Percentiles rank a stretch among this genome's conserved stretches.
phyloP scores from a whole-genome alignment of 805 yeast species.

The Hanseniaspora thailandica region DNA sequence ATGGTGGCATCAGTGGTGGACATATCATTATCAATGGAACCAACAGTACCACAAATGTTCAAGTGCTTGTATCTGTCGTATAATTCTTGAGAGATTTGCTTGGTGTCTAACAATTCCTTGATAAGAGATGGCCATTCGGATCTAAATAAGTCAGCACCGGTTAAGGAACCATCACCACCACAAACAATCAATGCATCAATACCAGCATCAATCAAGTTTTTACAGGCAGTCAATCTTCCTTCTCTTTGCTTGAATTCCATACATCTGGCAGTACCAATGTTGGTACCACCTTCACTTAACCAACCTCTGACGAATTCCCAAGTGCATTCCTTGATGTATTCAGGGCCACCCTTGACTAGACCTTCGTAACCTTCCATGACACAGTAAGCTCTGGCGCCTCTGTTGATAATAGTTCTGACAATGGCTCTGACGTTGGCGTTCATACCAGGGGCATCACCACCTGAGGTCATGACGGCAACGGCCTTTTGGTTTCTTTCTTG shows the following conservation, averaged over 20 bases:
- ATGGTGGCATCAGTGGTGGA: slow-evolving; percentile 74
- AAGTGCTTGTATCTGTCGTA: slow-evolving; percentile 41
- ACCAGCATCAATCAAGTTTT: slow-evolving; percentile 56
- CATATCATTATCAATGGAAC: slow-evolving; percentile 80
- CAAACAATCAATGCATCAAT: slow-evolving; percentile 70
- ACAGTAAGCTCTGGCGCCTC: slow-evolving; percentile 55
- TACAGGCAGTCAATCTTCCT: slow-evolving; percentile 54
- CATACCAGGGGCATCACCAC: slow-evolving; percentile 79
- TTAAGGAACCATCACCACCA: slow-evolving; percentile 76
- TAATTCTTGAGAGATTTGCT: slow-evolving; percentile 38
- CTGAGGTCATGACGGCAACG: slow-evolving; percentile 70
- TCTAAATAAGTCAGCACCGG: slow-evolving; percentile 71
- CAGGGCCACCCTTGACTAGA: slow-evolving; percentile 50
- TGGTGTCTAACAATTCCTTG: slow-evolving; percentile 39
- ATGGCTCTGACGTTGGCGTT: slow-evolving; percentile 66
- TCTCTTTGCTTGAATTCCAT: slow-evolving; percentile 52
- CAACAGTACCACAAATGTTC: slow-evolving; percentile 64
- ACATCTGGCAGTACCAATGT: slow-evolving; percentile 69
- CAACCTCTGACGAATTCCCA: slow-evolving; percentile 70
- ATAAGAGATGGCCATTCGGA: slow-evolving; percentile 66
- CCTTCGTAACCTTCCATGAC: slow-evolving; percentile 69
- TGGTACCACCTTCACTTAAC: slow-evolving; percentile 62
- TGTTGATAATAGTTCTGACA: slow-evolving; percentile 52
- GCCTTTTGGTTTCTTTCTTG: slow-evolving; percentile 30
- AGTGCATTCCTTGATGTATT: slow-evolving; percentile 44